Conservation (phyloP, 2,329 filamentous ascomycete genomes). For the Cytospora piceae region DNA sequence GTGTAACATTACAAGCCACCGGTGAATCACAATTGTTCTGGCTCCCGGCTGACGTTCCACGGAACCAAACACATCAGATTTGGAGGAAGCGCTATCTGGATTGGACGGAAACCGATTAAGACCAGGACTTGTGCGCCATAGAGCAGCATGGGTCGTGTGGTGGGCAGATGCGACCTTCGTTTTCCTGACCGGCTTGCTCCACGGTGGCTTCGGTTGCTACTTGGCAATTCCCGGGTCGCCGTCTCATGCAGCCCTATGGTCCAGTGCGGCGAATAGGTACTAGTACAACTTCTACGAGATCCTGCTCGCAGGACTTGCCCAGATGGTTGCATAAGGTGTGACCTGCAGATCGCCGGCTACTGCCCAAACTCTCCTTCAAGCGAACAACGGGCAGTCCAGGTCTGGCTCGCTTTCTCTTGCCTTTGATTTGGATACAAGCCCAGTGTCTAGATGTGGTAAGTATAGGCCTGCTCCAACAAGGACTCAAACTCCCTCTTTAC, state of each 20-base stretch:
- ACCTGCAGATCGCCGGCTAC: conserved; percentile 10
- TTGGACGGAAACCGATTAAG: not conserved
- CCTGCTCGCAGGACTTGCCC: conserved; percentile 15
- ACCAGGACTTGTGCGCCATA: not conserved
- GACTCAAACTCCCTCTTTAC: not conserved
- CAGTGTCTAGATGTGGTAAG: not conserved
- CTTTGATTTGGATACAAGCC: not conserved
- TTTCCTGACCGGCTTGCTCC: not conserved
- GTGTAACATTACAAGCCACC: not conserved
- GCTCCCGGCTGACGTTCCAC: not conserved
- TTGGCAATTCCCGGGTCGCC: not conserved
- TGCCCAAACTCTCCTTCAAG: conserved; percentile 11
- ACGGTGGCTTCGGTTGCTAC: not conserved
- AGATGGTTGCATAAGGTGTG: conserved; percentile 2
- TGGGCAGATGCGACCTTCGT: not conserved
- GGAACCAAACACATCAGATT: not conserved
- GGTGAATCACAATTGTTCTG: not conserved
- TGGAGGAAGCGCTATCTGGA: not conserved
- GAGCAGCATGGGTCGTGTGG: not conserved
- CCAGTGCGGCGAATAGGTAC: conserved; percentile 19
- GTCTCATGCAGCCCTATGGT: conserved; percentile 21
- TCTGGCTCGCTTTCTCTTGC: not conserved
- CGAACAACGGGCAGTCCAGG: conserved; percentile 9
- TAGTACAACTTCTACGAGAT: conserved; percentile 18
- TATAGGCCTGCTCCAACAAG: conserved; percentile 14